Base-by-base conservation (phyloP, 1,284 basidiomycete genomes). In the Ganoderma lucidum region DNA sequence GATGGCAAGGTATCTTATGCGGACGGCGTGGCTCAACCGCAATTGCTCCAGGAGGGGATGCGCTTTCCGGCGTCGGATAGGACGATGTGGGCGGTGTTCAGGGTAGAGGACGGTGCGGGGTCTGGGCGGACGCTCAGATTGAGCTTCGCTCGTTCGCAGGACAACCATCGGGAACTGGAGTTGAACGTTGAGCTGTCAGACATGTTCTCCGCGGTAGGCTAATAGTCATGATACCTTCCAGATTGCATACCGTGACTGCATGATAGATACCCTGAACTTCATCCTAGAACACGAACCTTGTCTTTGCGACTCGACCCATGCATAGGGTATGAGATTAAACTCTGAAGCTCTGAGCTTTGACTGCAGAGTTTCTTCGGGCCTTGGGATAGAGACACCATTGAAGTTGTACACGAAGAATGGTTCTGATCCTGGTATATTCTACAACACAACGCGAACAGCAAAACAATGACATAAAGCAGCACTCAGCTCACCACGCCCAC, bases 401-500 rank as follows among this genome's bases (percentile, higher is more conserved):
- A 19, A 6, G 30, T 32, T 17, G 30, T 35, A 32, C 53, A 56
- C 17, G 15, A 15, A 9, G 30, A 56, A 55, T 32, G 9, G 14
- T 28, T 28, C 30, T 6, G 15, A 12, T 19, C 53, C 32, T 56
- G 53, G 53, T 56, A 56, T 56, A 35, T 56, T 56, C 53, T 56
- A 56, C 53, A 56, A 56, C 30, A 32, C 32, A 35, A 35, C 14
- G 15, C 53, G 8, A 35, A 55, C 53, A 15, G 53, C 53, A 56
- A 35, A 56, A 30, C 53, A 56, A 15, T 10, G 19, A 32, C 30
- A 56, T 30, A 56, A 32, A 56, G 30, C 53, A 51, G 28, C 35
- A 56, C 30, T 12, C 30, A 19, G 53, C 48, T 51, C 23, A 51
- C 48, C 48, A 51, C 23, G 67, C 65, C 63, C 51, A 61, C 51